Evolutionary conservation across 495 filamentous ascomycete species (phyloP).

Genomic region (Margaritispora aquatica): DNA sequence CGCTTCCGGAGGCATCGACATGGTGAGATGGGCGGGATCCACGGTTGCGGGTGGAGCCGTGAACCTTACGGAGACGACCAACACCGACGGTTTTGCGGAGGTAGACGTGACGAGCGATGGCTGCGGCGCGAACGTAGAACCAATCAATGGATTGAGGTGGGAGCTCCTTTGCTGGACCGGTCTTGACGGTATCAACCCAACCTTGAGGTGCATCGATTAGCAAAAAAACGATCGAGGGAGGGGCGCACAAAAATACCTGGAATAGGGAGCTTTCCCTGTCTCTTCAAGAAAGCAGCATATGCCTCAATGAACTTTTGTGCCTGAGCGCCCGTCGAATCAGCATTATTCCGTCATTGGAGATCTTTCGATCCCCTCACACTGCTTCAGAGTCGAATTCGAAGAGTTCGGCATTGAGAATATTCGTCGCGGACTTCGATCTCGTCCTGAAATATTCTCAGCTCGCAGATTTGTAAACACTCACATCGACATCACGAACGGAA

Average conservation of each 20-base stretch:
- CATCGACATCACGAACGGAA: conserved; percentile 86
- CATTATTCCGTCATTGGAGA: conserved; percentile 54
- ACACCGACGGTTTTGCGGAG: conserved; percentile 98
- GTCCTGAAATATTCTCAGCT: not conserved
- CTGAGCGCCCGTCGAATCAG: conserved; percentile 45
- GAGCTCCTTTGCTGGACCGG: conserved; percentile 89
- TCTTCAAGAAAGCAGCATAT: conserved; percentile 97
- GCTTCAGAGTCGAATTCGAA: conserved; percentile 33
- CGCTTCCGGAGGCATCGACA: conserved; percentile 88
- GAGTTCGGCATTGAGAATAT: conserved; percentile 20
- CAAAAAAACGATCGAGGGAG: not conserved
- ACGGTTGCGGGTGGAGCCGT: conserved; percentile 96
- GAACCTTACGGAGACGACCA: conserved; percentile 79
- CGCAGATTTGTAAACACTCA: conserved; percentile 44
- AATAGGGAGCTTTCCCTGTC: conserved; percentile 96
- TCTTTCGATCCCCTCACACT: conserved; percentile 53
- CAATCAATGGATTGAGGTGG: conserved; percentile 95
- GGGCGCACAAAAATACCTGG: conserved; percentile 55
- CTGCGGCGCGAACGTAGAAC: conserved; percentile 97
- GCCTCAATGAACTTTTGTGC: conserved; percentile 92
- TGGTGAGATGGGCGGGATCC: conserved; percentile 87
- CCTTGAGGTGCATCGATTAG: conserved; percentile 40
- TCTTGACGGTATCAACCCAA: conserved; percentile 99
- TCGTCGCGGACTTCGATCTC: not conserved
- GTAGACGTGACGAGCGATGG: conserved; percentile 97